These are phyloP conservation scores for Parmelia sp. DNA, from an alignment of 495 filamentous ascomycete genomes.

Conservation along the genomic window DNA sequence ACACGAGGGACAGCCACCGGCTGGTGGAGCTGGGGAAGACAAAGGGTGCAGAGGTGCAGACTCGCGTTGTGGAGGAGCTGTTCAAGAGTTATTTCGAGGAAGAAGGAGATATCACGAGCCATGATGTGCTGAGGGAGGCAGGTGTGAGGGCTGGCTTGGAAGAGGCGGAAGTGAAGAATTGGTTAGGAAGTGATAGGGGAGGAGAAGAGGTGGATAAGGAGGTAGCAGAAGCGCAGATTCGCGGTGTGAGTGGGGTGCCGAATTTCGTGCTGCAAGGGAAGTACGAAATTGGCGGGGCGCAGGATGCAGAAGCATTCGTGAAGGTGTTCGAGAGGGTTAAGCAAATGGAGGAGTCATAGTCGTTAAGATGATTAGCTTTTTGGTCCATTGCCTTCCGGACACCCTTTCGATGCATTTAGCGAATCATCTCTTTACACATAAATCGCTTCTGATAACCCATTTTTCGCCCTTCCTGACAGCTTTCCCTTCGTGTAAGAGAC, in stretches of 20 bases:
- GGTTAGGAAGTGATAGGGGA: conserved; percentile 57
- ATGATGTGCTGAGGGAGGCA: conserved; percentile 51
- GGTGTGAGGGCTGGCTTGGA: conserved; percentile 55
- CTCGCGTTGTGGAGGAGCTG: conserved; percentile 57
- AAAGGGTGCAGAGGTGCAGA: conserved; percentile 51
- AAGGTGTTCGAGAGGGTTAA: conserved; percentile 50
- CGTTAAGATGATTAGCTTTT: background rate
- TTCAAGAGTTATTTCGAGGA: conserved; percentile 73
- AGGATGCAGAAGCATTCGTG: conserved; percentile 53
- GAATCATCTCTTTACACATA: conserved; percentile 59
- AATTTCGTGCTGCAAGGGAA: conserved; percentile 62
- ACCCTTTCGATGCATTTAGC: background rate
- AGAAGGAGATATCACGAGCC: conserved; percentile 67
- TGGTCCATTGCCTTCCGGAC: background rate
- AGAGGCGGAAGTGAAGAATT: conserved; percentile 49
- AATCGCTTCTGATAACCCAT: conserved; percentile 85
- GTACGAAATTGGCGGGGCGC: conserved; percentile 58
- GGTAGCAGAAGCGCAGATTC: conserved; percentile 50
- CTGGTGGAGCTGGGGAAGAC: conserved; percentile 63
- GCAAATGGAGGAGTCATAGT: conserved; percentile 28
- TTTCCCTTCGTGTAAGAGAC: conserved; percentile 82
- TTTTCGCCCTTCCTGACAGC: conserved; percentile 80
- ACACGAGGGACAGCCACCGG: conserved; percentile 69
- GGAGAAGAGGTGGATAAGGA: conserved; percentile 66
- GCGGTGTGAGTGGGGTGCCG: conserved; percentile 64